phyloP scores from a whole-genome alignment of 2,329 filamentous ascomycete species.

The Arthrobotrys sphaeroides region DNA sequence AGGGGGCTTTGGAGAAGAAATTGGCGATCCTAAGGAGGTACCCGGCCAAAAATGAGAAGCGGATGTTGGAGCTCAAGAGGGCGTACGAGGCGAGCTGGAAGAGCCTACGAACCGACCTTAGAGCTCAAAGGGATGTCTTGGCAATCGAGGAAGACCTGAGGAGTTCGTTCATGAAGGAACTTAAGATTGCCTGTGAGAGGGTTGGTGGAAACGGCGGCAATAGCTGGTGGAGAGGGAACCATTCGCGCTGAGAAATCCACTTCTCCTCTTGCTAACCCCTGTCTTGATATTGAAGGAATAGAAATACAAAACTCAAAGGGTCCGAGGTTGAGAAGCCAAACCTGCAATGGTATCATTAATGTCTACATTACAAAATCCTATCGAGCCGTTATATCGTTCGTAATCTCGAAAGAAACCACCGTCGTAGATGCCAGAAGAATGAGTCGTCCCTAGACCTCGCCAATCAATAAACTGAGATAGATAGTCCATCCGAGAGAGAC shows the following conservation, averaged over 20 bases:
- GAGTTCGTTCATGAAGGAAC: slow-evolving; percentile 28
- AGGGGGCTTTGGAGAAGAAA: slow-evolving; percentile 10
- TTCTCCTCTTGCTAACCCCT: background rate
- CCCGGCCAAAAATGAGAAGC: slow-evolving; percentile 13
- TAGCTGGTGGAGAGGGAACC: slow-evolving; percentile 22
- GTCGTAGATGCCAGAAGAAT: background rate
- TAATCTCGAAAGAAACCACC: background rate
- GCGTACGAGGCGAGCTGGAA: slow-evolving; percentile 34
- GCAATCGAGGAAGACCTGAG: slow-evolving; percentile 39
- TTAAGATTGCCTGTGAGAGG: slow-evolving; percentile 22
- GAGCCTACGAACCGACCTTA: slow-evolving; percentile 31
- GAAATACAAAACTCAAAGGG: background rate
- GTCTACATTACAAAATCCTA: slow-evolving; percentile 21
- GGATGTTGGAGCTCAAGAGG: slow-evolving; percentile 27
- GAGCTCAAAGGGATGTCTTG: slow-evolving; percentile 39
- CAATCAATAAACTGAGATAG: slow-evolving; percentile 65
- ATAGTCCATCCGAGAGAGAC: slow-evolving; percentile 66
- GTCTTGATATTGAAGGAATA: background rate
- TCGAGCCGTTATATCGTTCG: slow-evolving; percentile 1
- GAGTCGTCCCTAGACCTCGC: slow-evolving; percentile 20
- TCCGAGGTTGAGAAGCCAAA: background rate
- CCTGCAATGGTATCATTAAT: slow-evolving; percentile 28
- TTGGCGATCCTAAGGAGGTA: slow-evolving; percentile 12
- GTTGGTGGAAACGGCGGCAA: background rate
- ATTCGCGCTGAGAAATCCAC: background rate